Evolutionary conservation across 139 green algal species (phyloP).

Genomic region (Parachlorella kessleri): DNA sequence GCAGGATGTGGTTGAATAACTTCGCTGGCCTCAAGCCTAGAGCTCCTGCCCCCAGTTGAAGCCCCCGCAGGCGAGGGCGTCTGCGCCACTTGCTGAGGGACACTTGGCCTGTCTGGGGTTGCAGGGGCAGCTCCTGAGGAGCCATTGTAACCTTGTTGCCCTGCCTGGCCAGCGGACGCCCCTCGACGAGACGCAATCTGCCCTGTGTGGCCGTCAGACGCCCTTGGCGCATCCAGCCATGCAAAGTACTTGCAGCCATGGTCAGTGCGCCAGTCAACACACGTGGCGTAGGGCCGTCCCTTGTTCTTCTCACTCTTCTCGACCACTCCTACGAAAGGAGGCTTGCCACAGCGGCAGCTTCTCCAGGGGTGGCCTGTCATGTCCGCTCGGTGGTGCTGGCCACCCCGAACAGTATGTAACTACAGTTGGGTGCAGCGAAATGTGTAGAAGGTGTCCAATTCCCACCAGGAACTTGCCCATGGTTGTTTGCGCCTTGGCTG

Average conservation of each 20-base stretch:
- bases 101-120: neutral
- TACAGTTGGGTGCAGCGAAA: too few relatives aligned
- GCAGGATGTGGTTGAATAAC: neutral
- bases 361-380: too few relatives aligned
- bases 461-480: too few relatives aligned
- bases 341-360: neutral
- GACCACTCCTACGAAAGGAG: neutral
- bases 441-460: too few relatives aligned
- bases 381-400: too few relatives aligned
- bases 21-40: neutral
- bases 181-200: neutral
- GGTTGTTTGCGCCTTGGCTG: too few relatives aligned
- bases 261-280: neutral
- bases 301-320: conserved; percentile 3
- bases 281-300: conserved; percentile 6
- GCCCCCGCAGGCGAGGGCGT: too few relatives aligned
- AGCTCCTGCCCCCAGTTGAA: neutral
- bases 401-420: too few relatives aligned
- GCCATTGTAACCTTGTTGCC: neutral
- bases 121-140: neutral
- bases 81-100: too few relatives aligned
- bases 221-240: neutral
- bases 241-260: conserved; percentile 3
- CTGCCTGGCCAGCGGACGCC: neutral
- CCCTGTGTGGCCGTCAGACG: neutral